phyloP scores from a whole-genome alignment of 2,329 filamentous ascomycete species.

The Fusarium kyushuense region DNA sequence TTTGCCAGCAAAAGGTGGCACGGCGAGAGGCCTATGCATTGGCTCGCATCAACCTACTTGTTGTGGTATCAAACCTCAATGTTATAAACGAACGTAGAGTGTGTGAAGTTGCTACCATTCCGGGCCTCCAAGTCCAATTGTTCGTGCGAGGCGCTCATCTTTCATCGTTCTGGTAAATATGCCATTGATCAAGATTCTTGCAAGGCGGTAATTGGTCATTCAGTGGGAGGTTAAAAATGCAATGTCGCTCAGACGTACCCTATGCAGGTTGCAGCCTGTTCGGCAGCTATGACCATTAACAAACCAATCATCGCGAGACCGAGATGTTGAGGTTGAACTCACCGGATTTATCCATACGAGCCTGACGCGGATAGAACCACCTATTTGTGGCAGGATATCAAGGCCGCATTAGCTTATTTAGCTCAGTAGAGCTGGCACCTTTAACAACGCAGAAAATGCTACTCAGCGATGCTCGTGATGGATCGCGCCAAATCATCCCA shows the following conservation, averaged over 20 bases:
- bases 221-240: neutral
- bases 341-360: constrained; percentile 26
- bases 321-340: neutral
- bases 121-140: constrained; percentile 26
- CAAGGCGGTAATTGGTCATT: constrained; percentile 4
- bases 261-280: constrained; percentile 14
- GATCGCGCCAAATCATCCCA: constrained; percentile 36
- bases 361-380: constrained; percentile 17
- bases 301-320: constrained; percentile 13
- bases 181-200: constrained; percentile 6
- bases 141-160: constrained; percentile 24
- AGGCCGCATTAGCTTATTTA: constrained; percentile 33
- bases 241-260: constrained; percentile 15
- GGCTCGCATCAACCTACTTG: constrained; percentile 29
- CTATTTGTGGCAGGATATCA: constrained; percentile 31
- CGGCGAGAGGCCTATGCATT: constrained; percentile 42
- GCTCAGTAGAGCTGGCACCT: constrained; percentile 22
- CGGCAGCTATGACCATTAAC: constrained; percentile 13
- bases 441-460: constrained; percentile 11
- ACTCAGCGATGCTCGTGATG: constrained; percentile 27
- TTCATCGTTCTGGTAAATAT: constrained; percentile 1
- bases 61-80: constrained; percentile 17
- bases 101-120: constrained; percentile 1
- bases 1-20: constrained; percentile 43
- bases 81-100: constrained; percentile 22